Evolutionary conservation across 441 rosid species (phyloP), one percentile per base, ranked within the genome.

Genomic region (Manihot esculenta): DNA sequence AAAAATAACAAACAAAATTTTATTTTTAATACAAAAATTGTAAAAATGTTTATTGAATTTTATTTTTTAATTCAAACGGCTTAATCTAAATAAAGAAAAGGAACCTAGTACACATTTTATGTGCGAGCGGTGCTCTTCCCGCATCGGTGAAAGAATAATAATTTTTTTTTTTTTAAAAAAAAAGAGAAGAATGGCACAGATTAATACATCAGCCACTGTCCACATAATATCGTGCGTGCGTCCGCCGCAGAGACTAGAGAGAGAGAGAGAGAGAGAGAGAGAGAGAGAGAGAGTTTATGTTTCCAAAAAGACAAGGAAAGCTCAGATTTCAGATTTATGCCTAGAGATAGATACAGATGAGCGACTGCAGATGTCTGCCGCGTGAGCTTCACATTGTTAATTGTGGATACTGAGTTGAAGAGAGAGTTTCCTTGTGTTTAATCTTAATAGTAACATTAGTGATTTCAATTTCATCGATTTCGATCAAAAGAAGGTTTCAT

Each of bases 301-400:
- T 47, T 18, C 53, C 64, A 1, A 70, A 17, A 76, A 33, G 65
- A 64, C 63, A 21, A 54, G 13, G 74, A n/a, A 56, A 53, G 41
- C 71, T 23, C 67, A 44, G 14, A 17, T 58, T 41, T 35, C 26
- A 20, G 57, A n/a, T 53, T n/a, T 53, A n/a, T 53, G 57, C 15
- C 21, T 6, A 14, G n/a, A 49, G 1, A 20, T 30, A n/a, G n/a
- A n/a, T 51, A 20, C 57, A 21, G 7, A 20, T n/a, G 56, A 3
- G 1, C 23, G 7, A 2, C n/a, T n/a, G n/a, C n/a, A 18, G 1
- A 18, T 51, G n/a, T 18, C 33, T 30, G 1, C 33, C 4, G 33
- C 33, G 33, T 30, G 4, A 30, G 33, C 33, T 30, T 30, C 33
- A 30, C 33, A 30, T 30, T 30, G 4, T 30, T 30, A 1, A 4